Base-by-base conservation (phyloP, 1,139 yeast genomes). In the Kazachstania sp. region DNA sequence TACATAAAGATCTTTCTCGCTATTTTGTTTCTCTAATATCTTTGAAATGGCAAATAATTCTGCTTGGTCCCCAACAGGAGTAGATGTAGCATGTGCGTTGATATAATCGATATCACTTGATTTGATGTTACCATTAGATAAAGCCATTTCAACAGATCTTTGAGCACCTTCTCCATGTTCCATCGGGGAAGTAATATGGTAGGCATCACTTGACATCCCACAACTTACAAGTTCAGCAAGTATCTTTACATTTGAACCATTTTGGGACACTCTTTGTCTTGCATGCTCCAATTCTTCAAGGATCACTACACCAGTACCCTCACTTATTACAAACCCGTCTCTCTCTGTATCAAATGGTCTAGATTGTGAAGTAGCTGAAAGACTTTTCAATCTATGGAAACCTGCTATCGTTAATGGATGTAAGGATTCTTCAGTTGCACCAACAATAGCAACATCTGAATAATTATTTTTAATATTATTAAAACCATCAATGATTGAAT, bases 11-110 rank as follows among this genome's bases (percentile, higher is more conserved):
- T 7, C 8, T 2, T 23, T 23, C 28, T 7, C 8, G 8, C 28
- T 9, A 2, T 11, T 48, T 43, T 23, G 28, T 2, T 41, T 37
- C 4, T 47, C 32, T 51, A 83, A 77, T 9, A 86, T 61, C 4
- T 75, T 64, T 44, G 71, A 66, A 47, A 92, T 81, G 3, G 97
- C 98, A 41, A 66, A 65, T 58, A 84, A 81, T 61, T 94, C 99
- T 0, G 96, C 95, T 19, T 79, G 69, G 60, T 94, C 99, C 4
- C 99, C 99, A 8, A 90, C 70, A 7, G 71, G 70, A 0, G 99
- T 94, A 0, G 96, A 86, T 0, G 99, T 94, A 0, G 99, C 98
- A 66, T 94, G 99, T 1, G 98, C 97, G 66, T 94, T 94, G 45
- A 94, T 73, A 60, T 88, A 92, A 45, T 76, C 87, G 8, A 92